A percentile compares a stretch with the other conserved stretches of the same genome.
phyloP scores from a whole-genome alignment of 2,329 filamentous ascomycete species.

The Aspergillus persii region DNA sequence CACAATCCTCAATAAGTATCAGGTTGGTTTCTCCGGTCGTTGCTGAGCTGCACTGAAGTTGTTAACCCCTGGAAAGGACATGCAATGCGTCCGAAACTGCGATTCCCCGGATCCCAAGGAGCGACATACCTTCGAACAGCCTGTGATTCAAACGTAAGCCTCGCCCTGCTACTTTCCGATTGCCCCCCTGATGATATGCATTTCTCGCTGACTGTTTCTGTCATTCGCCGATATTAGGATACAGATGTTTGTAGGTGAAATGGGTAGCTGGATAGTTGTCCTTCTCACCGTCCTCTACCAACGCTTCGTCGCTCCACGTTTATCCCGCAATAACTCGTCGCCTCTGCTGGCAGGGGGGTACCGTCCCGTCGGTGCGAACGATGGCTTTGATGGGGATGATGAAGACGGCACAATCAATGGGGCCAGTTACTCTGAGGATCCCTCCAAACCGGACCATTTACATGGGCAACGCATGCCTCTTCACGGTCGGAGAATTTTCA shows the following conservation, averaged over 20 bases:
- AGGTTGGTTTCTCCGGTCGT: conserved; percentile 55
- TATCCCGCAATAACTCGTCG: conserved; percentile 36
- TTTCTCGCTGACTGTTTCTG: background rate
- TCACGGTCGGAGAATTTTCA: conserved; percentile 65
- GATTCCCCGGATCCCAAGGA: conserved; percentile 64
- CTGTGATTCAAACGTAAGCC: conserved; percentile 79
- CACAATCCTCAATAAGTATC: conserved; percentile 93
- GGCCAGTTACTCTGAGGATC: conserved; percentile 44
- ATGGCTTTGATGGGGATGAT: conserved; percentile 47
- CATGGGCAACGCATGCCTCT: conserved; percentile 61
- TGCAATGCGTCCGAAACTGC: conserved; percentile 94
- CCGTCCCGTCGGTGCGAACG: conserved; percentile 57
- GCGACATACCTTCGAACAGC: conserved; percentile 80
- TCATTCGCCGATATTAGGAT: conserved; percentile 41
- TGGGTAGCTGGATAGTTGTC: conserved; percentile 92
- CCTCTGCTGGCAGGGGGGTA: conserved; percentile 58
- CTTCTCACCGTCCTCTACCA: conserved; percentile 66
- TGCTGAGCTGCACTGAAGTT: background rate
- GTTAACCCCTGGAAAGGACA: conserved; percentile 58
- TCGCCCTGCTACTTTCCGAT: background rate
- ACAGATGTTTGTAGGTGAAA: conserved; percentile 97
- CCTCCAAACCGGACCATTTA: conserved; percentile 54
- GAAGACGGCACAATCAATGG: conserved; percentile 46
- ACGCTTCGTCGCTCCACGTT: conserved; percentile 47
- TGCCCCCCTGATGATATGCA: background rate